Evolutionary conservation across 306 rosid genomes (phyloP).

Genomic region (Prunus salicina): DNA sequence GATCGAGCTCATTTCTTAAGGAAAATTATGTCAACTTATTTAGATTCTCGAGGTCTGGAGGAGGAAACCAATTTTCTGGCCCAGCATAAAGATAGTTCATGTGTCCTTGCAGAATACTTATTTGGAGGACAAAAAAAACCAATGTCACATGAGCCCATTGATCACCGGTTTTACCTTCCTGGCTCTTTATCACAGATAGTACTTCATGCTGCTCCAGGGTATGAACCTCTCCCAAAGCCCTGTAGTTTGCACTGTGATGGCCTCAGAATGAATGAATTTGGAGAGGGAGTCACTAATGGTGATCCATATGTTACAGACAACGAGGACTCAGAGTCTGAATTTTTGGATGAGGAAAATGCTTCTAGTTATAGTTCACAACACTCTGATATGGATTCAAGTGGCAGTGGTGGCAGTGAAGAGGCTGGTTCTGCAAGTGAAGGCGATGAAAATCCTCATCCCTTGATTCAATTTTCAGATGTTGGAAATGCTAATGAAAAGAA

Average conservation of each 20-base stretch:
- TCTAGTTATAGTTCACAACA: slow-evolving; percentile 66
- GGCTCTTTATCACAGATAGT: slow-evolving; percentile 97
- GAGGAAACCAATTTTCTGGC: slow-evolving; percentile 31
- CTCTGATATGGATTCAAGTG: slow-evolving; percentile 55
- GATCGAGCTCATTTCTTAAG: slow-evolving; percentile 74
- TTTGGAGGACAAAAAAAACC: slow-evolving; percentile 51
- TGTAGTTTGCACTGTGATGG: slow-evolving; percentile 49
- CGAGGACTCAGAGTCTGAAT: slow-evolving; percentile 54
- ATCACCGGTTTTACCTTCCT: slow-evolving; percentile 81
- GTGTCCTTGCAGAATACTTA: slow-evolving; percentile 56
- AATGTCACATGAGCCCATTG: slow-evolving; percentile 48
- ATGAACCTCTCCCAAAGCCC: slow-evolving; percentile 97
- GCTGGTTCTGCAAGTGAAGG: slow-evolving; percentile 42
- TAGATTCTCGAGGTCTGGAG: slow-evolving; percentile 43
- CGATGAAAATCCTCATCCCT: slow-evolving; percentile 44
- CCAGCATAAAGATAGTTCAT: slow-evolving; percentile 40
- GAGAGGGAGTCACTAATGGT: slow-evolving; percentile 35
- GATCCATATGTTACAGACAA: slow-evolving; percentile 47
- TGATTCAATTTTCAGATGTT: slow-evolving; percentile 73
- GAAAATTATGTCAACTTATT: slow-evolving; percentile 51
- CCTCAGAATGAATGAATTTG: slow-evolving; percentile 25
- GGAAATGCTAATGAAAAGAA: slow-evolving; percentile 39
- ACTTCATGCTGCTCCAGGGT: slow-evolving; percentile 97
- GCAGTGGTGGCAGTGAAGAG: slow-evolving; percentile 44
- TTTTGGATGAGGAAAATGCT: slow-evolving; percentile 68